Base-by-base conservation (phyloP, 2,329 filamentous ascomycete genomes). In the Beauveria australis region DNA sequence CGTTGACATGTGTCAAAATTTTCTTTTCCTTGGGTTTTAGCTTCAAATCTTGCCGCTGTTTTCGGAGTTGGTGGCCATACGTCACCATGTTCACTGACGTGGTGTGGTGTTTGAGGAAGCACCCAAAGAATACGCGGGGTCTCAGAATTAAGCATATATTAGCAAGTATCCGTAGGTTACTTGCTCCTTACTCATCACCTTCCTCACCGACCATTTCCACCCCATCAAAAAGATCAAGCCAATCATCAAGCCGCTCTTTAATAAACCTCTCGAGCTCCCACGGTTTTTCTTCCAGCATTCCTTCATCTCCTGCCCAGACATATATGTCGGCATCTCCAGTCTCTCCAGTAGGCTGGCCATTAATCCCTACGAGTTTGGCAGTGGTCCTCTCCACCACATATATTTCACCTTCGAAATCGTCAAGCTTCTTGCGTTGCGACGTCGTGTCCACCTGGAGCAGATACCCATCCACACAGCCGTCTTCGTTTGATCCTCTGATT, bases 341-440 rank as follows among this genome's bases (percentile, higher is more conserved):
- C 3, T 63, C 60, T 2, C 63, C 60, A 8, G 40, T 60, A 5
- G 26, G 48, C 9, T n/a, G 28, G 6, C 16, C 28, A 44, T 59
- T 10, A 16, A 2, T 16, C 1, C 59, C 60, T 1, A 66, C 52
- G 22, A 68, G 22, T 1, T 49, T 33, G 0, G 64, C 64, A 0
- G 41, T 51, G 0, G 69, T 65, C 2, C 54, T 18, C 0, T 64
- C 64, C 1, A 60, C 18, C 3, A 53, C 62, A 33, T 70, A 72
- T 0, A 24, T 9, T n/a, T 70, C 66, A 0, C 69, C 69, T 47
- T 74, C 71, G 28, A 74, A 74, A 18, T 71, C 65, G 40, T 72
- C 72, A n/a, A 73, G 47, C 24, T 71, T 74, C 9, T 63, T 67
- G 2, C 71, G 66, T 40, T 72, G 66, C 0, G 68, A 67, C 1